Evolutionary conservation across 257 asterid species (phyloP).

Genomic region (Fraxinus pennsylvanica): DNA sequence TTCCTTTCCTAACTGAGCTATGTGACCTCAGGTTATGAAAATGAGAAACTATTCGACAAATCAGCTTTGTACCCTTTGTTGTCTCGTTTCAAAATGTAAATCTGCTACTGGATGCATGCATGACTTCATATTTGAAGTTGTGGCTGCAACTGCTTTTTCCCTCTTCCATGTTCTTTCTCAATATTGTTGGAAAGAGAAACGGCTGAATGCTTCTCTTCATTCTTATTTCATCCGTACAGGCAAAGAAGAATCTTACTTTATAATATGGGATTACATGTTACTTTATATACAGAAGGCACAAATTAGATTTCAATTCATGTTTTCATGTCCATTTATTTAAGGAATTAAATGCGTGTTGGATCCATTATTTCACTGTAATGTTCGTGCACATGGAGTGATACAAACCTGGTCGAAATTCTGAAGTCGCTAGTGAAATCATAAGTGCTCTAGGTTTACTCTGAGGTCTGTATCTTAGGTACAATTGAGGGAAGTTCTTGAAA

Average conservation of each 20-base stretch:
- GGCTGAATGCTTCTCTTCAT: background rate
- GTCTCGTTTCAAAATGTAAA: background rate
- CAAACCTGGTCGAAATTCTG: background rate
- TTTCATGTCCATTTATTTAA: background rate
- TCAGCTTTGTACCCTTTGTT: background rate
- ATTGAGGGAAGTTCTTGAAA: background rate
- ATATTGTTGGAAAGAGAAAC: background rate
- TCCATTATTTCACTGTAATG: background rate
- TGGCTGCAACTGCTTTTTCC: constrained; percentile 1
- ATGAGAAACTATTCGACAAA: background rate
- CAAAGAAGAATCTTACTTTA: background rate
- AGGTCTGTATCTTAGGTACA: background rate
- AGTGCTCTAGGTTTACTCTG: background rate
- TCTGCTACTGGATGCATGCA: background rate
- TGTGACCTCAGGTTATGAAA: background rate
- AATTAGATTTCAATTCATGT: background rate
- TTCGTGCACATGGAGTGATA: background rate
- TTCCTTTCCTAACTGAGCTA: constrained; percentile 1
- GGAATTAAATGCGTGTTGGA: background rate
- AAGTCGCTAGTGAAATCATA: background rate
- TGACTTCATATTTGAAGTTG: background rate
- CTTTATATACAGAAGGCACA: background rate
- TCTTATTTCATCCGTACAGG: background rate
- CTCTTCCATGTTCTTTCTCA: background rate
- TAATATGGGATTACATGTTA: no score